Evolutionary conservation across 2,329 filamentous ascomycete genomes (phyloP).

Genomic region (Ophiostoma pallidulum): DNA sequence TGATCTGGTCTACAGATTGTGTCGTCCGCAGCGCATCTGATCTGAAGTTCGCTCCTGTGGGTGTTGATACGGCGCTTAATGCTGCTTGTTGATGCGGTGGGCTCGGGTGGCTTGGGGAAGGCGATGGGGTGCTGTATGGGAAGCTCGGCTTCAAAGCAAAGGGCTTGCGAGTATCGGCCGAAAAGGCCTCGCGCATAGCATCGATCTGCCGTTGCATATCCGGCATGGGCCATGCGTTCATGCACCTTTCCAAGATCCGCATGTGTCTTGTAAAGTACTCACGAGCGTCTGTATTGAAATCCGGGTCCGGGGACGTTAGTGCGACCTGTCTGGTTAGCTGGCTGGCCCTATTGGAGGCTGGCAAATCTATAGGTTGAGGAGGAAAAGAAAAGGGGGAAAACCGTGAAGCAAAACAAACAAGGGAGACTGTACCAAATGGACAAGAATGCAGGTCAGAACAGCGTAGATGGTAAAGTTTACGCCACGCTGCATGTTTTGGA

Average conservation of each 20-base stretch:
- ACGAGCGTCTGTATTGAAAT: slow-evolving; percentile 73
- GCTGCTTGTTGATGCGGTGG: slow-evolving; percentile 9
- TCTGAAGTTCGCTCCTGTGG: slow-evolving; percentile 41
- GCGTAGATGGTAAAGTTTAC: slow-evolving; percentile 95
- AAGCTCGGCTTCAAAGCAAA: slow-evolving; percentile 86
- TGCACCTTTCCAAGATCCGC: slow-evolving; percentile 82
- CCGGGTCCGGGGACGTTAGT: slow-evolving; percentile 84
- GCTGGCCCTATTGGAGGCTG: not conserved
- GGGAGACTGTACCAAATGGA: slow-evolving; percentile 66
- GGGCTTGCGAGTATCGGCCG: slow-evolving; percentile 70
- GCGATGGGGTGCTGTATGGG: slow-evolving; percentile 71
- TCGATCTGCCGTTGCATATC: slow-evolving; percentile 88
- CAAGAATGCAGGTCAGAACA: slow-evolving; percentile 81
- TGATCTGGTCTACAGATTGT: slow-evolving; percentile 39
- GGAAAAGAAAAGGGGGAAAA: not conserved
- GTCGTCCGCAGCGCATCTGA: slow-evolving; percentile 34
- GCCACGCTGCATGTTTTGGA: slow-evolving; percentile 86
- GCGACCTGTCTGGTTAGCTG: slow-evolving; percentile 53
- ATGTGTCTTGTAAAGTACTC: slow-evolving; percentile 91
- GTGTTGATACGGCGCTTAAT: slow-evolving; percentile 5
- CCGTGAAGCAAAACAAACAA: not conserved
- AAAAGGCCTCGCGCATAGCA: slow-evolving; percentile 82
- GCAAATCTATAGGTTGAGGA: not conserved
- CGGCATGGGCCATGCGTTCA: slow-evolving; percentile 73
- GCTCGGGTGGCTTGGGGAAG: slow-evolving; percentile 23